Conservation (phyloP, 2,329 filamentous ascomycete species). For the Pestalotiopsis sp. region DNA sequence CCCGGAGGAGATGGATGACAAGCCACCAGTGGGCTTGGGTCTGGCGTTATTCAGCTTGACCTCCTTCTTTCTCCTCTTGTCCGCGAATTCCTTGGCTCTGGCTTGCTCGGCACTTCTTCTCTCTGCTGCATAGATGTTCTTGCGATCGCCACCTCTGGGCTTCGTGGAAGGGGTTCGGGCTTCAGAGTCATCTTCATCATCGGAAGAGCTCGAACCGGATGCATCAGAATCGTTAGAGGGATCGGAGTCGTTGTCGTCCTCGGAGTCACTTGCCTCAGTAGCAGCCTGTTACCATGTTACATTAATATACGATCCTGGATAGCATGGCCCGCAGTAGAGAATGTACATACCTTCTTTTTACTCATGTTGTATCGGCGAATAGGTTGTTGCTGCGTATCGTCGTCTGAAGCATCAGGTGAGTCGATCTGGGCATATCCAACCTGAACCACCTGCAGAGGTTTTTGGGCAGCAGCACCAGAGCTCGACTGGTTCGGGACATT, state of each 20-base stretch:
- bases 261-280: conserved; percentile 30
- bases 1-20: conserved; percentile 62
- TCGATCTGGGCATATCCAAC: conserved; percentile 54
- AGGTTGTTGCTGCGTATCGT: conserved; percentile 24
- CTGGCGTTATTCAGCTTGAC: conserved; percentile 61
- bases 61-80: conserved; percentile 66
- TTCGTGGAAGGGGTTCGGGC: conserved; percentile 21
- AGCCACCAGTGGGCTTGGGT: conserved; percentile 24
- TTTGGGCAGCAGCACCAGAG: conserved; percentile 33
- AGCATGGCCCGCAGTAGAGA: not conserved
- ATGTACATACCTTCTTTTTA: conserved; percentile 28
- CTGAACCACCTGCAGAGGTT: conserved; percentile 61
- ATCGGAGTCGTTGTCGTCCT: conserved; percentile 42
- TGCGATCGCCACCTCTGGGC: conserved; percentile 30
- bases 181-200: not conserved
- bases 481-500: conserved; percentile 47
- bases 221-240: conserved; percentile 31
- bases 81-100: conserved; percentile 54
- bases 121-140: conserved; percentile 43
- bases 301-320: conserved; percentile 35
- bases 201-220: conserved; percentile 21
- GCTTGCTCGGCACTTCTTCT: conserved; percentile 51
- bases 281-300: conserved; percentile 31
- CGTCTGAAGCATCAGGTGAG: conserved; percentile 25
- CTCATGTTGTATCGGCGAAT: conserved; percentile 36